Conservation (phyloP, 805 yeast species). For the Candida endomychidarum region DNA sequence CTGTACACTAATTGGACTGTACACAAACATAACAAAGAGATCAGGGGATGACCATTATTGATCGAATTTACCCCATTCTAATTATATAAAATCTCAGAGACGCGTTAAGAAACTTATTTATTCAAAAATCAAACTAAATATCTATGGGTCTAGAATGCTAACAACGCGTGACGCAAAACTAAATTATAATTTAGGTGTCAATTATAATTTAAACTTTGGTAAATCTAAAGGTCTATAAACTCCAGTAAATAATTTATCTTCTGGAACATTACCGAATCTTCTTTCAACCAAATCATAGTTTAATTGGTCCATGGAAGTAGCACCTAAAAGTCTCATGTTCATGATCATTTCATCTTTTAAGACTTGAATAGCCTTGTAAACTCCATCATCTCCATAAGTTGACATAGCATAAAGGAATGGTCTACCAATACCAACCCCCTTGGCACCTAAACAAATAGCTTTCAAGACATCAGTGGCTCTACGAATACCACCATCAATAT, state of each 20-base stretch:
- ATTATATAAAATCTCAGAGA: too few relatives aligned
- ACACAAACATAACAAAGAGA: too few relatives aligned
- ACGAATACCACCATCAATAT: slow-evolving; percentile 74
- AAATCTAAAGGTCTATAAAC: slow-evolving; percentile 58
- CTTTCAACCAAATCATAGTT: slow-evolving; percentile 63
- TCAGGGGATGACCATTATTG: too few relatives aligned
- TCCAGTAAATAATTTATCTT: slow-evolving; percentile 52
- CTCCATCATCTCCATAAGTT: slow-evolving; percentile 79
- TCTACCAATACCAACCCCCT: slow-evolving; percentile 73
- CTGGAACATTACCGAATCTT: slow-evolving; percentile 47
- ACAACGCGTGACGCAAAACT: too few relatives aligned
- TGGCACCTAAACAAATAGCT: slow-evolving; percentile 76
- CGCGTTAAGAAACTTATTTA: too few relatives aligned
- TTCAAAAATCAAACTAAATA: too few relatives aligned
- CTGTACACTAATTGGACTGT: too few relatives aligned
- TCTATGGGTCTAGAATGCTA: too few relatives aligned
- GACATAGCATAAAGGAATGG: slow-evolving; percentile 77
- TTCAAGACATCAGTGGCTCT: slow-evolving; percentile 77
- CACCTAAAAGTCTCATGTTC: slow-evolving; percentile 69
- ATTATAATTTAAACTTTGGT: slow-evolving; percentile 46
- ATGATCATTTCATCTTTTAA: slow-evolving; percentile 60
- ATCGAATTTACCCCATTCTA: too few relatives aligned
- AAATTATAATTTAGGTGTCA: too few relatives aligned
- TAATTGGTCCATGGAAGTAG: slow-evolving; percentile 49
- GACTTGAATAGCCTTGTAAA: slow-evolving; percentile 59